phyloP scores from a whole-genome alignment of 331 rosid genomes.

The Saraca asoca region DNA sequence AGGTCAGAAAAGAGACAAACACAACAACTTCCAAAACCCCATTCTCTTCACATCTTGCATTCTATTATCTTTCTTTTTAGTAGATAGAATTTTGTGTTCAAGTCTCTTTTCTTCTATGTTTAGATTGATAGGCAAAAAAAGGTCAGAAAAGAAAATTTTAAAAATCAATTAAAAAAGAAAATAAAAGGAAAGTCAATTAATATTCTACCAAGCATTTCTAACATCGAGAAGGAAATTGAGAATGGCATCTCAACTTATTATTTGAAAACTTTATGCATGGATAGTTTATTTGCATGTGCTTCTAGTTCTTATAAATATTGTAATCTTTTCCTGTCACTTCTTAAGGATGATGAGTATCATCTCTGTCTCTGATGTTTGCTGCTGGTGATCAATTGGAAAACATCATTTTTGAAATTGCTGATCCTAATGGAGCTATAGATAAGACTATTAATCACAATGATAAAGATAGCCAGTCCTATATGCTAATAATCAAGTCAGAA shows the following conservation, averaged over 20 bases:
- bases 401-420: conserved; percentile 50
- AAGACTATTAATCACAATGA: conserved; percentile 45
- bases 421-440: conserved; percentile 46
- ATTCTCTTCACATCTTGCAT: too few species aligned
- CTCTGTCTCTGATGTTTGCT: conserved; percentile 46
- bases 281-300: not conserved
- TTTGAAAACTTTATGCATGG: not conserved
- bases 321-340: not conserved
- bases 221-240: conserved; percentile 43
- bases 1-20: too few species aligned
- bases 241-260: conserved; percentile 46
- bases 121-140: too few species aligned
- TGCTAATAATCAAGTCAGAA: conserved; percentile 52
- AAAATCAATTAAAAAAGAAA: too few species aligned
- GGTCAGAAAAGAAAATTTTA: too few species aligned
- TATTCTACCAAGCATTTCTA: conserved; percentile 40
- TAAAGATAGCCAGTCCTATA: conserved; percentile 41
- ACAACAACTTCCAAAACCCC: too few species aligned
- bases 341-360: not conserved
- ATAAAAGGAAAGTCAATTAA: too few species aligned
- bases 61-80: too few species aligned
- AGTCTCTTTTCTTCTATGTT: too few species aligned
- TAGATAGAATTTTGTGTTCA: too few species aligned
- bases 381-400: conserved; percentile 48
- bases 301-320: not conserved